These are phyloP conservation scores for Solanum medicagineum DNA, from an alignment of 257 asterid genomes.

Conservation along the genomic window DNA sequence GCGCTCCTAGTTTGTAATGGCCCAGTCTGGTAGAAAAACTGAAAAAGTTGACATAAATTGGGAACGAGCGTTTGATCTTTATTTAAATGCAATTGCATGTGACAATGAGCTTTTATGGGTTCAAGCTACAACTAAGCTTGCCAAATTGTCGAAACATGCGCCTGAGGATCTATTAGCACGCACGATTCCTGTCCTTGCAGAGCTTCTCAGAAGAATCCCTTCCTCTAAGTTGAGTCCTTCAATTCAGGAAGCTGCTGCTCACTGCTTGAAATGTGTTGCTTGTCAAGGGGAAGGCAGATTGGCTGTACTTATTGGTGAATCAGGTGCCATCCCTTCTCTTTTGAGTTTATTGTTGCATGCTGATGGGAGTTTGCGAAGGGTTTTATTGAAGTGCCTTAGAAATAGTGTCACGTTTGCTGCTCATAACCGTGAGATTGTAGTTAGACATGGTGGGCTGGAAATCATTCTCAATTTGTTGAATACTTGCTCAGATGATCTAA, in stretches of 20 bases:
- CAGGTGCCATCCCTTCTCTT: slow-evolving; percentile 31
- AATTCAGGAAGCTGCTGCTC: slow-evolving; percentile 37
- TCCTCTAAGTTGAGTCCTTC: slow-evolving; percentile 9
- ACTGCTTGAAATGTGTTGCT: slow-evolving; percentile 47
- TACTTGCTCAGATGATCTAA: slow-evolving; percentile 13
- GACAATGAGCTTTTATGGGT: slow-evolving; percentile 22
- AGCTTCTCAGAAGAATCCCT: slow-evolving; percentile 25
- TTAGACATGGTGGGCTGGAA: slow-evolving; percentile 30
- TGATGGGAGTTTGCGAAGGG: slow-evolving; percentile 18
- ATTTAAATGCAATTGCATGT: slow-evolving; percentile 16
- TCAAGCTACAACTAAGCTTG: slow-evolving; percentile 33
- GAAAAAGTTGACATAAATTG: slow-evolving; percentile 24
- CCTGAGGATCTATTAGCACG: slow-evolving; percentile 36
- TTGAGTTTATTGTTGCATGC: slow-evolving; percentile 26
- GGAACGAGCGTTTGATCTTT: slow-evolving; percentile 29
- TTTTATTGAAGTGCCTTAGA: slow-evolving; percentile 41
- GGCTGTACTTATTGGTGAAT: slow-evolving; percentile 35
- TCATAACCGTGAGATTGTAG: slow-evolving; percentile 22
- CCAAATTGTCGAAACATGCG: slow-evolving; percentile 22
- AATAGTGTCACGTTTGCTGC: slow-evolving; percentile 26
- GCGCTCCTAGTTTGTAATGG: slow-evolving; percentile 7
- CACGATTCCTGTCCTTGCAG: slow-evolving; percentile 31
- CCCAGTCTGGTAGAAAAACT: slow-evolving; percentile 5
- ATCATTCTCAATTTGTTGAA: slow-evolving; percentile 25
- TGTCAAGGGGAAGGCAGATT: slow-evolving; percentile 38